phyloP scores from a whole-genome alignment of 352 stramenopile genomes.

The Elongisporangium prolatum region DNA sequence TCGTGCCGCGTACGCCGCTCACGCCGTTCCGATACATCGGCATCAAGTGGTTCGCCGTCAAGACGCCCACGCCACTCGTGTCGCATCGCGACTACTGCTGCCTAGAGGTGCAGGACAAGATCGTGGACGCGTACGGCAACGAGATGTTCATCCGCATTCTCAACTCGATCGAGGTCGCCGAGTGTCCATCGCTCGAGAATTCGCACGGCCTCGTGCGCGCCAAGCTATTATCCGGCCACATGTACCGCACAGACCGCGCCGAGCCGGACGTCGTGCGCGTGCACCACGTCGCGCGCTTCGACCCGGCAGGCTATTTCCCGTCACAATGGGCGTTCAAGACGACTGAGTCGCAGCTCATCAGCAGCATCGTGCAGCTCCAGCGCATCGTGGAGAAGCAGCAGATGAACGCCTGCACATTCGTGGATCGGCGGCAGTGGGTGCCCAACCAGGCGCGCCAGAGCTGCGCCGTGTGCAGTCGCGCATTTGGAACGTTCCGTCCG shows the following conservation, averaged over 20 bases:
- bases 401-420: slow-evolving; percentile 80
- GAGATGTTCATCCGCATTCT: slow-evolving; percentile 83
- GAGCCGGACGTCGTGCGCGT: slow-evolving; percentile 67
- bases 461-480: slow-evolving; percentile 70
- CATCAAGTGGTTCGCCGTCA: slow-evolving; percentile 86
- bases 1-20: slow-evolving; percentile 67
- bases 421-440: slow-evolving; percentile 82
- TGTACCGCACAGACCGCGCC: slow-evolving; percentile 71
- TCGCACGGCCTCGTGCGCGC: slow-evolving; percentile 82
- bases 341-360: slow-evolving; percentile 75
- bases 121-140: slow-evolving; percentile 75
- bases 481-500: slow-evolving; percentile 74
- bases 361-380: slow-evolving; percentile 71
- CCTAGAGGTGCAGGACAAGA: slow-evolving; percentile 84
- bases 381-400: slow-evolving; percentile 84
- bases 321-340: slow-evolving; percentile 81
- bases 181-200: slow-evolving; percentile 82
- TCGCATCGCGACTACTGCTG: slow-evolving; percentile 84
- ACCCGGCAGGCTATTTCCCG: slow-evolving; percentile 74
- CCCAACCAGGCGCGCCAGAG: slow-evolving; percentile 65
- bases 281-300: slow-evolving; percentile 75
- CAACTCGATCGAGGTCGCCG: slow-evolving; percentile 74
- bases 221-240: slow-evolving; percentile 71
- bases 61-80: slow-evolving; percentile 75
- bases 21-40: slow-evolving; percentile 81